phyloP scores from a whole-genome alignment of 495 filamentous ascomycete genomes.

The Umbilicaria muhlenbergii region DNA sequence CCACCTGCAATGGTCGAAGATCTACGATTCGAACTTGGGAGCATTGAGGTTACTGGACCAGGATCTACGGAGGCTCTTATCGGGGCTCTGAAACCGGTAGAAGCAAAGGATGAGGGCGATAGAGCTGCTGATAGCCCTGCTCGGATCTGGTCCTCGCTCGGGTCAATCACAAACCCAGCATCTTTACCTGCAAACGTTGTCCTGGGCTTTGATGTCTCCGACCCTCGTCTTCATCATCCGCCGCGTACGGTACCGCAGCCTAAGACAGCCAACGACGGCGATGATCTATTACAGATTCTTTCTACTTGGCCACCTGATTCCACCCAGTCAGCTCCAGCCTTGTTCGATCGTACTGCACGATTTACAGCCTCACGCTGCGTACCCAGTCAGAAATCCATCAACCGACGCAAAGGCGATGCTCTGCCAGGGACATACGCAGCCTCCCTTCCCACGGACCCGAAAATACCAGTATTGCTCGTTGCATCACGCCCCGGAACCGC shows the following conservation, averaged over 20 bases:
- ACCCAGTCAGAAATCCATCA: constrained; percentile 71
- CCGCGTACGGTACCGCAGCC: constrained; percentile 24
- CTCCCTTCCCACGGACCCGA: constrained; percentile 51
- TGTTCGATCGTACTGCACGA: constrained; percentile 59
- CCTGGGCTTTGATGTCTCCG: constrained; percentile 54
- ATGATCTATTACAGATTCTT: constrained; percentile 39
- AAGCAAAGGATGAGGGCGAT: constrained; percentile 12
- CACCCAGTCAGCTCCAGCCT: constrained; percentile 29
- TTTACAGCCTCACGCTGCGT: constrained; percentile 44
- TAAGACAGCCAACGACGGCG: constrained; percentile 22
- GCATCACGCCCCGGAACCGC: constrained; percentile 34
- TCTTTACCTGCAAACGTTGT: constrained; percentile 59
- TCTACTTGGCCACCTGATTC: constrained; percentile 57
- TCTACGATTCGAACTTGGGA: constrained; percentile 84
- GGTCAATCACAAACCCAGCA: constrained; percentile 57
- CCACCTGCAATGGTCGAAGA: constrained; percentile 72
- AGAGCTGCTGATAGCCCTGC: constrained; percentile 26
- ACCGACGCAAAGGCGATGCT: constrained; percentile 59
- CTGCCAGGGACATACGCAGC: constrained; percentile 46
- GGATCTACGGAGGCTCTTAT: constrained; percentile 69
- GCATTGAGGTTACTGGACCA: constrained; percentile 77
- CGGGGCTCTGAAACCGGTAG: constrained; percentile 47
- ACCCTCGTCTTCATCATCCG: constrained; percentile 71
- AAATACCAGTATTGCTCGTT: constrained; percentile 64
- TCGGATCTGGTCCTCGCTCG: constrained; percentile 44